These are phyloP conservation scores for Skeletonema grethae DNA, from an alignment of 108 stramenopile genomes.

Conservation along the genomic window DNA sequence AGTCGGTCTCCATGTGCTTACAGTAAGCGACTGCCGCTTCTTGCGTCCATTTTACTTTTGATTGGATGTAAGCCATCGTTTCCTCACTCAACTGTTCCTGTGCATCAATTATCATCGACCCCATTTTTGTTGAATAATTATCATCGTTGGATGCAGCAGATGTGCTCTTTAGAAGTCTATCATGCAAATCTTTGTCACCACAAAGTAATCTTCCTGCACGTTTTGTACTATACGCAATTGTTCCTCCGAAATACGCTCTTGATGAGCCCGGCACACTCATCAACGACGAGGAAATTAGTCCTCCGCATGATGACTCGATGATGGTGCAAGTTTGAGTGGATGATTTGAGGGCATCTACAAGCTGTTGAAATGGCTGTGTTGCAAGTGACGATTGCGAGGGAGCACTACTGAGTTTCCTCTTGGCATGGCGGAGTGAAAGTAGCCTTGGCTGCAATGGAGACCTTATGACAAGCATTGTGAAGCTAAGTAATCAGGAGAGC, in stretches of 20 bases:
- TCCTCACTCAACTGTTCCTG: constrained; percentile 31
- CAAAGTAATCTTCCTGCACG: constrained; percentile 53
- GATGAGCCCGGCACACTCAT: constrained; percentile 75
- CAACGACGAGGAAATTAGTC: constrained; percentile 68
- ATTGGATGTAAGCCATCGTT: constrained; percentile 60
- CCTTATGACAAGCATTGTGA: too few relatives aligned
- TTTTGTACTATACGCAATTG: constrained; percentile 74
- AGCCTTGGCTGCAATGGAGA: not conserved
- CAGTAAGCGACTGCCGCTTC: constrained; percentile 67
- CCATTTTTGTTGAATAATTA: too few relatives aligned
- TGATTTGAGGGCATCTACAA: constrained; percentile 63
- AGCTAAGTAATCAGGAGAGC: too few relatives aligned
- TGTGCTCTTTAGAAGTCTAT: constrained; percentile 22
- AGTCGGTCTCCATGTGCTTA: constrained; percentile 30
- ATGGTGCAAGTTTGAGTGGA: constrained; percentile 64
- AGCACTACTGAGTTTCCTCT: not conserved
- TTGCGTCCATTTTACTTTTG: constrained; percentile 72
- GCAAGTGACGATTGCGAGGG: constrained; percentile 27
- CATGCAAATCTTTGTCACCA: constrained; percentile 58
- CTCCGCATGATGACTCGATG: constrained; percentile 78
- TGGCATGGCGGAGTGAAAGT: not conserved
- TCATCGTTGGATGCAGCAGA: not conserved
- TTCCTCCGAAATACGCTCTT: constrained; percentile 74
- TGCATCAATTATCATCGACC: not conserved
- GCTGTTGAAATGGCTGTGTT: constrained; percentile 44